Evolutionary conservation across 768 basidiomycete genomes (phyloP), one percentile per base, ranked within the genome.

Genomic region (Naematelia aurantialba): DNA sequence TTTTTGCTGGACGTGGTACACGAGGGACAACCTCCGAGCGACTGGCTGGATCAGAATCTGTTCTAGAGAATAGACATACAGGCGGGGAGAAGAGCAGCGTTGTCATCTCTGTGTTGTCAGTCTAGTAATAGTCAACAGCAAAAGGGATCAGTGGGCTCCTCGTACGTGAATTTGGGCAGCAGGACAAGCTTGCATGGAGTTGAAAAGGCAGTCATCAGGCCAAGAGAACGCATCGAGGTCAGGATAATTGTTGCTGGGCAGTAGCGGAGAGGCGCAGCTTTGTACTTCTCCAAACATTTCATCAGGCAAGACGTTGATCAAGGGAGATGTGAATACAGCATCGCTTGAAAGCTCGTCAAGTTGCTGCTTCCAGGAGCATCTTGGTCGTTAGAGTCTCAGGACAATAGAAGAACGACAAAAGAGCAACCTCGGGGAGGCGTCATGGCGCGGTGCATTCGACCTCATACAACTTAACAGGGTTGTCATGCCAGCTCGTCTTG

Each of bases 81-180:
- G 34, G 17, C 17, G 34, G 34, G 34, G 34, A 39, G 8, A 8
- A 17, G 8, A 8, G 8, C 8, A 17, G 34, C 17, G 8, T 8
- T 39, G 17, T 39, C 34, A 17, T 8, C 17, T 8, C 34, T 39
- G 8, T 8, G 34, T 39, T 39, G 34, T 39, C 34, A 39, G 34
- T 39, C 34, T 39, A 8, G 17, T 17, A 39, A 17, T 39, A 39
- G 17, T 8, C 17, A 8, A 17, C 34, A 39, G 34, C 68, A n/a
- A 60, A 69, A 45, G 65, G 66, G 59, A 52, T 64, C 56, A 51
- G 66, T n/a, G n/a, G n/a, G n/a, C n/a, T n/a, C n/a, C n/a, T n/a
- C n/a, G n/a, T n/a, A n/a, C n/a, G n/a, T n/a, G 34, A 39, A 17
- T 8, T 39, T 39, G 34, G 34, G 17, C 8, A 39, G 34, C 34